Conservation (phyloP, 345 rosid genomes). For the Zanthoxylum bungeanum region DNA sequence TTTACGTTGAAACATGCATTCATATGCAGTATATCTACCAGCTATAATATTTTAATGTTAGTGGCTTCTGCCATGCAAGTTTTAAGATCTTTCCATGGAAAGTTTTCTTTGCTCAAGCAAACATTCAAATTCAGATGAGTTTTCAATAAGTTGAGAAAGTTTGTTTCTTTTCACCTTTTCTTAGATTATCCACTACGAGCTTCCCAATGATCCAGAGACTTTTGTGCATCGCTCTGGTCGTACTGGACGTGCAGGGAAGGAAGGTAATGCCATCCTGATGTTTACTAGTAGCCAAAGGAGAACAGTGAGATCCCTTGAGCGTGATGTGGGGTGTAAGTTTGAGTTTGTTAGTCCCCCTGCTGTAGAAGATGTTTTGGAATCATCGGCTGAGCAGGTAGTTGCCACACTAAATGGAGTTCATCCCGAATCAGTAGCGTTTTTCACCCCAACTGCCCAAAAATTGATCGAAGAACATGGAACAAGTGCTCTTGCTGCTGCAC, state of each 20-base stretch:
- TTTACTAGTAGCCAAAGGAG: constrained; percentile 78
- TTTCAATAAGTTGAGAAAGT: constrained; percentile 4
- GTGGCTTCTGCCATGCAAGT: neutral
- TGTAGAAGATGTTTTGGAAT: constrained; percentile 66
- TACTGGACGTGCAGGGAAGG: constrained; percentile 98
- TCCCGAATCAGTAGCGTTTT: constrained; percentile 70
- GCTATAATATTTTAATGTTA: neutral
- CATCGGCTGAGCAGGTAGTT: constrained; percentile 86
- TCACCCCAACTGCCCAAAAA: constrained; percentile 77
- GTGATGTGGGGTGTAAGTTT: constrained; percentile 81
- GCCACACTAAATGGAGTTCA: constrained; percentile 90
- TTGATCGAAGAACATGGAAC: constrained; percentile 76
- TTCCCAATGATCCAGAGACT: constrained; percentile 95
- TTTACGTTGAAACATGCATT: neutral
- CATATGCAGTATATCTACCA: neutral
- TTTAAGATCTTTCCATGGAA: constrained; percentile 13
- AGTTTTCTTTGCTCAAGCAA: neutral
- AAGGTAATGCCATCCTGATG: constrained; percentile 92
- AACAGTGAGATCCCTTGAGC: constrained; percentile 86
- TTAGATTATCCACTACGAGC: constrained; percentile 93
- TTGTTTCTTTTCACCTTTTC: constrained; percentile 14
- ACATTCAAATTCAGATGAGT: neutral
- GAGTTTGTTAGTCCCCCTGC: constrained; percentile 85
- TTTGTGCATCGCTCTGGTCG: constrained; percentile 99
- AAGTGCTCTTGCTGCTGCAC: constrained; percentile 89